These are phyloP conservation scores for Cicer bijugum DNA, from an alignment of 306 rosid genomes.

Conservation along the genomic window DNA sequence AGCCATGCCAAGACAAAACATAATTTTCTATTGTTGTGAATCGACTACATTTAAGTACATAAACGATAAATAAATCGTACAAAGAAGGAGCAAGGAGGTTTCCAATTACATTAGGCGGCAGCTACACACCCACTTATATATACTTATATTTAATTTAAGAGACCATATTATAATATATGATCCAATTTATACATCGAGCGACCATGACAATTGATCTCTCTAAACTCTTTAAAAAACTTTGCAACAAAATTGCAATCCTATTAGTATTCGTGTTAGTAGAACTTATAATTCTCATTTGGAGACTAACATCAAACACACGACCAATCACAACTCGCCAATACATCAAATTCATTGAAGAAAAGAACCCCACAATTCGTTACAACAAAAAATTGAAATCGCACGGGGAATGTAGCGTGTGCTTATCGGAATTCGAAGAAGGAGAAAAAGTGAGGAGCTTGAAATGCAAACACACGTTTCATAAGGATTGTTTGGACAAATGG, in stretches of 20 bases:
- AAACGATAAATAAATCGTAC: too few relatives aligned
- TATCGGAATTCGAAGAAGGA: slow-evolving; percentile 76
- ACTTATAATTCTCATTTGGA: slow-evolving; percentile 51
- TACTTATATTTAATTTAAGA: neutral
- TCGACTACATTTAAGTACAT: too few relatives aligned
- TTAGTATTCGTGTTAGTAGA: slow-evolving; percentile 58
- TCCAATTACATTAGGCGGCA: too few relatives aligned
- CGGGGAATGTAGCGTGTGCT: slow-evolving; percentile 73
- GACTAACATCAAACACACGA: slow-evolving; percentile 49
- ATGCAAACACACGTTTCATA: slow-evolving; percentile 82
- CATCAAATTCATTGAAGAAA: slow-evolving; percentile 70
- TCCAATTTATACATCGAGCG: too few relatives aligned
- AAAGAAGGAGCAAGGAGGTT: too few relatives aligned
- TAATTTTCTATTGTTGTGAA: neutral
- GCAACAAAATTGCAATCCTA: slow-evolving; percentile 54
- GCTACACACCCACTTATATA: too few relatives aligned
- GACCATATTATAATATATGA: too few relatives aligned
- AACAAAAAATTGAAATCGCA: slow-evolving; percentile 5
- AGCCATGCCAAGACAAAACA: neutral
- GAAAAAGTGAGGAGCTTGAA: slow-evolving; percentile 66
- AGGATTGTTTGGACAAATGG: slow-evolving; percentile 85
- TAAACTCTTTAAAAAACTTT: slow-evolving; percentile 57
- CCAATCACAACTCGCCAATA: slow-evolving; percentile 59
- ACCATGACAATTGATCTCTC: slow-evolving; percentile 62
- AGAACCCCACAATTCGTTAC: slow-evolving; percentile 63